Evolutionary conservation across 2,329 filamentous ascomycete genomes (phyloP), one percentile per base, ranked within the genome.

Genomic region (Nothophoma quercina): DNA sequence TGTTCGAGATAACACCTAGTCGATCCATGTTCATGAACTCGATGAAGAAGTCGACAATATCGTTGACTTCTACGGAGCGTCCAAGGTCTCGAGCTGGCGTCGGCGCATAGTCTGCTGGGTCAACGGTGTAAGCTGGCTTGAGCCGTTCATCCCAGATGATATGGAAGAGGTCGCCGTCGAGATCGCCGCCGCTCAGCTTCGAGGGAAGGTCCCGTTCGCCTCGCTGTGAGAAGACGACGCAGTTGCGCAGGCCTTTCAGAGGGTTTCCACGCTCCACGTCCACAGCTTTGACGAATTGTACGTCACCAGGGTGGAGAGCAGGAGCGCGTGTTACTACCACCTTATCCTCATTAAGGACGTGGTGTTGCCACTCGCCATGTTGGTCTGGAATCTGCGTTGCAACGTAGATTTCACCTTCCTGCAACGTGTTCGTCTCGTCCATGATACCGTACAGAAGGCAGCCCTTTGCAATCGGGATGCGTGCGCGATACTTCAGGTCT

Each of bases 21-120:
- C 71, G 69, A 55, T 79, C 77, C 28, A 69, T 74, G n/a, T 76
- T 70, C 67, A 76, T 73, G 39, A 67, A 72, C 19, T 68, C 78
- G n/a, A 96, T 80, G 58, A 96, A 95, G 72, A 93, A 95, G 9
- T 88, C 78, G 0, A 85, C 86, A 76, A 96, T 95, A 60, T 96
- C 90, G 0, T 82, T 70, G 2, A 73, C 71, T 1, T 72, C 73
- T 0, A 96, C 88, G 0, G 74, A 56, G 1, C 88, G 79, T 7
- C 81, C 78, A n/a, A 96, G 81, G 39, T 87, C 78, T 0, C 79
- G 55, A 0, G 88, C 83, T 0, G 60, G 13, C 0, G 83, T 78
- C 1, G 84, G 80, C 3, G 85, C 82, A 61, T 96, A 96, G 57
- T 91, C 85, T 0, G 91, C 90, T 0, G 91, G 84, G 1, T 3